Conservation (phyloP, 768 basidiomycete species). For the Tulasnella sp. region DNA sequence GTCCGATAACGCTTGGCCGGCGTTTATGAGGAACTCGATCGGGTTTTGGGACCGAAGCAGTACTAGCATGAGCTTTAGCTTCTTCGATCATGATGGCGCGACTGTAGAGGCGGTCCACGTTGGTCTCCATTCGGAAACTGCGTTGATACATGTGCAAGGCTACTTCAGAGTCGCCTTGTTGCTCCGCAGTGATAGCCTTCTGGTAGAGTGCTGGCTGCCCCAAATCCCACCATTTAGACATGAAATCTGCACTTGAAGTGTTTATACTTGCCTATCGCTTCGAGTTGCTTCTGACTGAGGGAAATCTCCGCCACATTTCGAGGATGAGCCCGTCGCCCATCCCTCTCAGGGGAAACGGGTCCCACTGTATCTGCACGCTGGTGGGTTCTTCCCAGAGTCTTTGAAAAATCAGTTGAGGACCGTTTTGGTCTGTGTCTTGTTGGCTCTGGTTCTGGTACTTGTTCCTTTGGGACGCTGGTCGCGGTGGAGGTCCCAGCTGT, state of each 20-base stretch:
- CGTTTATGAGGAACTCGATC: not conserved
- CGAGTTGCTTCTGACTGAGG: not conserved
- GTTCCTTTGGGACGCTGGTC: not conserved
- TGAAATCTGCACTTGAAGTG: not conserved
- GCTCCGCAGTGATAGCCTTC: slow-evolving; percentile 68
- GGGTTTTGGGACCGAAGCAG: not conserved
- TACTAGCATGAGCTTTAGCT: not conserved
- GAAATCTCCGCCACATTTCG: slow-evolving; percentile 9
- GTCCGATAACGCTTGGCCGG: not conserved
- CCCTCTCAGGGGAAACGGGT: not conserved
- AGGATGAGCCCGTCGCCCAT: not conserved
- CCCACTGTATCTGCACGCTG: not conserved
- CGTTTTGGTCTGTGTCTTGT: not conserved
- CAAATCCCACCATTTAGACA: not conserved
- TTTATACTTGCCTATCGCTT: not conserved
- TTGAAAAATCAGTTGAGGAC: not conserved
- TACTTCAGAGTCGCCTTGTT: slow-evolving; percentile 66
- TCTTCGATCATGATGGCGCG: not conserved
- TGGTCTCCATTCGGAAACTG: slow-evolving; percentile 70
- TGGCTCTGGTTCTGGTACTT: not conserved
- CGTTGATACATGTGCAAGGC: slow-evolving; percentile 72
- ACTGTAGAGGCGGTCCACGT: slow-evolving; percentile 70
- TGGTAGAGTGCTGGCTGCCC: slow-evolving; percentile 50
- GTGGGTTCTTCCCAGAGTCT: not conserved
- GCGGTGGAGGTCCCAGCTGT: slow-evolving; percentile 16